Evolutionary conservation across 1,284 basidiomycete species (phyloP).

Genomic region (Pyrrhoderma noxium): DNA sequence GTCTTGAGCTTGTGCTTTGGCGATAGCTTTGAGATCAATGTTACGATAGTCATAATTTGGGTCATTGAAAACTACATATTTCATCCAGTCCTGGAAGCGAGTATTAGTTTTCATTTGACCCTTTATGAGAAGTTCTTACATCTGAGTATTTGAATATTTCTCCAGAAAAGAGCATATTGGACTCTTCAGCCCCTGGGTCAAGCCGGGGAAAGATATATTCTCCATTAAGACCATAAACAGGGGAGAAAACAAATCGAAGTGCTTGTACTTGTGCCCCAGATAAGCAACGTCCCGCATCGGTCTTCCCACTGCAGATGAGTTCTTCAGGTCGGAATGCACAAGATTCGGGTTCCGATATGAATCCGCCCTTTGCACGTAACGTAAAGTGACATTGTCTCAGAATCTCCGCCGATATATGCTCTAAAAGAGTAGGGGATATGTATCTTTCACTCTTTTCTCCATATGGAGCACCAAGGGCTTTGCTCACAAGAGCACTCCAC

Average conservation of each 20-base stretch:
- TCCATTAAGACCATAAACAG: conserved; percentile 27
- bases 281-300: conserved; percentile 23
- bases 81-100: conserved; percentile 17
- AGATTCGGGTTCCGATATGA: conserved; percentile 26
- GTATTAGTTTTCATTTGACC: neutral
- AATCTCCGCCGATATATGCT: conserved; percentile 23
- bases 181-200: conserved; percentile 20
- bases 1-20: conserved; percentile 11
- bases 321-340: conserved; percentile 25
- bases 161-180: conserved; percentile 12
- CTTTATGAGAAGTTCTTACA: conserved; percentile 1
- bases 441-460: conserved; percentile 16
- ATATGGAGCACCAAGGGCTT: conserved; percentile 17
- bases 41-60: conserved; percentile 11
- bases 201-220: conserved; percentile 26
- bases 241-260: conserved; percentile 27
- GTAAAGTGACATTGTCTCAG: conserved; percentile 29
- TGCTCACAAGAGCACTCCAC: conserved; percentile 16
- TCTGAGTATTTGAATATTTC: conserved; percentile 1
- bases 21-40: conserved; percentile 17
- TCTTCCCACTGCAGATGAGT: conserved; percentile 20
- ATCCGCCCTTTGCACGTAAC: conserved; percentile 30
- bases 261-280: conserved; percentile 28
- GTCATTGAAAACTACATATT: conserved; percentile 18
- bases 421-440: conserved; percentile 23